Conservation (phyloP, 1,284 basidiomycete species). For the Naganishia albida region DNA sequence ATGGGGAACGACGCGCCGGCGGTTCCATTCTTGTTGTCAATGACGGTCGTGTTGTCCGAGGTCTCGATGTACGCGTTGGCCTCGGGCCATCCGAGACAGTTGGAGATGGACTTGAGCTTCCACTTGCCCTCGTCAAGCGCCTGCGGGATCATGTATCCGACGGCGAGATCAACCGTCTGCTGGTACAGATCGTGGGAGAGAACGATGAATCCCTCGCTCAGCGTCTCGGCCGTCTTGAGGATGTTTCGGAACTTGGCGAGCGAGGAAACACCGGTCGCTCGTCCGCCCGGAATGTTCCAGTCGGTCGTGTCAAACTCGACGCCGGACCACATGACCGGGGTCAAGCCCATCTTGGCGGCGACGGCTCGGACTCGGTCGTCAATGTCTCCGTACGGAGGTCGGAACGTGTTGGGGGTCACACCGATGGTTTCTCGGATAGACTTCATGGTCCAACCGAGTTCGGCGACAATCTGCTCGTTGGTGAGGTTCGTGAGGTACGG, state of each 20-base stretch:
- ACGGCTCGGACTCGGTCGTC: slow-evolving; percentile 90
- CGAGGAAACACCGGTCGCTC: slow-evolving; percentile 64
- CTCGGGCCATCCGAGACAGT: slow-evolving; percentile 64
- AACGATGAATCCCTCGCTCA: slow-evolving; percentile 74
- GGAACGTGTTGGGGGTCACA: slow-evolving; percentile 33
- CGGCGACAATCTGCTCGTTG: slow-evolving; percentile 85
- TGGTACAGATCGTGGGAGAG: slow-evolving; percentile 83
- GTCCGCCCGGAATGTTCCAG: slow-evolving; percentile 77
- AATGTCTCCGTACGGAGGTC: slow-evolving; percentile 52
- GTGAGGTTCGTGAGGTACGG: slow-evolving; percentile 71
- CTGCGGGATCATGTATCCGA: slow-evolving; percentile 80
- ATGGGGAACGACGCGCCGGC: slow-evolving; percentile 39
- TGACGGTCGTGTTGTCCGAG: slow-evolving; percentile 47
- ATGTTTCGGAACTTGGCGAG: slow-evolving; percentile 56
- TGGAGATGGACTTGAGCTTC: slow-evolving; percentile 60
- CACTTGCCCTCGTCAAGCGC: slow-evolving; percentile 61
- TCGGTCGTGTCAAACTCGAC: slow-evolving; percentile 78
- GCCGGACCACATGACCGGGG: slow-evolving; percentile 53
- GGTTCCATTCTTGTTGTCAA: slow-evolving; percentile 42
- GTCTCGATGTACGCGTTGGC: slow-evolving; percentile 55
- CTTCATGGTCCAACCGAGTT: slow-evolving; percentile 88
- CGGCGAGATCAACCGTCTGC: slow-evolving; percentile 81
- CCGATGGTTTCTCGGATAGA: slow-evolving; percentile 79
- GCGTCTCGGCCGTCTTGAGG: slow-evolving; percentile 47
- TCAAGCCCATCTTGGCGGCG: slow-evolving; percentile 66